Base-by-base conservation (phyloP, 1,284 basidiomycete species). In the Pseudozyma flocculosa region DNA sequence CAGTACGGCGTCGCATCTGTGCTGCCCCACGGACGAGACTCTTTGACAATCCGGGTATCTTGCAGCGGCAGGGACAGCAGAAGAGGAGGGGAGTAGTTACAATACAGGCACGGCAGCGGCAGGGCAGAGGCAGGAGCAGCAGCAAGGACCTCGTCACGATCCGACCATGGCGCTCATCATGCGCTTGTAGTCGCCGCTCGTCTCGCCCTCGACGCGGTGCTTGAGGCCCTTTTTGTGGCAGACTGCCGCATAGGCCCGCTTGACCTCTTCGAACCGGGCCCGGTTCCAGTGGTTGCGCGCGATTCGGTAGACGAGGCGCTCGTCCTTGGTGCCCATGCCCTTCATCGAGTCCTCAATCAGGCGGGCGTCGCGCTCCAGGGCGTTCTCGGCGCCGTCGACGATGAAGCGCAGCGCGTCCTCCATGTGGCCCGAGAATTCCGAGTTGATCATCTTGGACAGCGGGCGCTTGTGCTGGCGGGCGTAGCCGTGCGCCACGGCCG, bases 381-480 rank as follows among this genome's bases (percentile, higher is more conserved):
- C 73, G 38, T 61, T 54, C 50, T 78, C 75, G 19, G 64, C 77
- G 10, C 68, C 72, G n/a, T 72, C 62, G 41, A 72, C 68, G 40
- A 76, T 76, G 61, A 63, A 72, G 8, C 77, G 48, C 4, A 76
- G 51, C 2, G 70, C 73, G 30, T 73, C 58, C 43, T 59, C 45
- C 61, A 78, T 69, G 54, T 78, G 77, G 2, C 74, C 75, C 4
- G 61, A 65, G 54, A 78, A 72, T 45, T 73, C 70, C 15, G 53
- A 47, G 40, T 76, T 66, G 54, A 78, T 69, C 54, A 71, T 63
- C 32, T 50, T 52, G 17, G 70, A 71, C 11, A 78, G 54, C 0
- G 60, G 36, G 11, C 43, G 49, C 34, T 63, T 45, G 51, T 66
- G 56, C 15, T 51, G 44, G 18, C 60, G 57, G 43, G 66, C 54